Evolutionary conservation across 192 early-diverging fungal species (phyloP), one percentile per base, ranked within the genome.

Genomic region (Linderina pennispora): DNA sequence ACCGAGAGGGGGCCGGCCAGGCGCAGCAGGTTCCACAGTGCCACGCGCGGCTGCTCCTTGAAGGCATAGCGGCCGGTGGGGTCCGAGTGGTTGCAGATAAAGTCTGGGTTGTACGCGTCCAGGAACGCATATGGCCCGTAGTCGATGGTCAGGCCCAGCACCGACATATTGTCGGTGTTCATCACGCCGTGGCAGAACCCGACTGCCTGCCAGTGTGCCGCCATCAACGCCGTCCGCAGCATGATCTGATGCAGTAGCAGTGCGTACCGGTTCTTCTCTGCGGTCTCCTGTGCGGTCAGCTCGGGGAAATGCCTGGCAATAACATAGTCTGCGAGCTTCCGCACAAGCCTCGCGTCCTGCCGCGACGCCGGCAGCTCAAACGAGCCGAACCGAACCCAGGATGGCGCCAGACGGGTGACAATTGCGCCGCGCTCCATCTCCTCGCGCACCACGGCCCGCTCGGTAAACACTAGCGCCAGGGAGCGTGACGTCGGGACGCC

Each of bases 151-250:
- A 89, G 47, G 5, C 90, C 88, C 17, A 89, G 50, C 1, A 92
- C 55, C 2, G 87, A 90, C 83, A 91, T 87, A 48, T 94, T 94
- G 59, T 94, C 91, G 0, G 90, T 93, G 62, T 93, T 93, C 85
- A 93, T 86, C 2, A 93, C 90, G 23, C 89, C 85, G 43, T 90
- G 83, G 72, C 79, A 81, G 62, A 89, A 89, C 6, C 86, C 89
- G 22, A 83, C 61, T 0, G 77, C 65, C 63, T 91, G 88, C 91
- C 88, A 92, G 16, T 60, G 68, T 5, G 90, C 88, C 15, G 89
- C 77, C 76, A 83, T 87, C 13, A 55, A 38, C 0, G 88, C 88
- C 0, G 89, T 93, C 15, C 64, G 59, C 13, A 58, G 50, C 3
- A 79, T 75, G 1, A 90, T 75, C 22, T 75, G 50, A 23, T 45